Evolutionary conservation across 768 basidiomycete genomes (phyloP).

Genomic region (Basidioascus undulatus): DNA sequence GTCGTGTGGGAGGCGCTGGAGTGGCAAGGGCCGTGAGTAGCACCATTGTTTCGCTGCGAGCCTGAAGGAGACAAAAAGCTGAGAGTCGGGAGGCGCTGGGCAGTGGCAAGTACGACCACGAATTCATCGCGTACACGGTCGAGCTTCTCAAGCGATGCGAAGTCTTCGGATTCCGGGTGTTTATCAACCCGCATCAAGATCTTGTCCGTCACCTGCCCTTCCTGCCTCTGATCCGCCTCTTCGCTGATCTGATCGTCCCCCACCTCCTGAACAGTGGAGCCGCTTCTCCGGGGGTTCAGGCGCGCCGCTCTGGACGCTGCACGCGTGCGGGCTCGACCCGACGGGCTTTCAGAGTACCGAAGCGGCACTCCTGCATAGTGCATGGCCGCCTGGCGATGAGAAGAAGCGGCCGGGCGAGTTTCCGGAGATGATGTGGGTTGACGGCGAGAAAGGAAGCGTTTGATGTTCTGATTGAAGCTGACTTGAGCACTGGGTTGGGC

Average conservation of each 20-base stretch:
- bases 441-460: too few species aligned
- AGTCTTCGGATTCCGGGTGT: slow-evolving; percentile 71
- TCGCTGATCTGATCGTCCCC: neutral
- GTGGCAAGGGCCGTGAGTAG: slow-evolving; percentile 76
- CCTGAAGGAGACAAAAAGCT: neutral
- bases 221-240: neutral
- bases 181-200: slow-evolving; percentile 92
- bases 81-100: neutral
- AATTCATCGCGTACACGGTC: slow-evolving; percentile 79
- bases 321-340: slow-evolving; percentile 74
- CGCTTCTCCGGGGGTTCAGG: slow-evolving; percentile 87
- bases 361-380: slow-evolving; percentile 64
- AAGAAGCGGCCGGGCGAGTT: slow-evolving; percentile 42
- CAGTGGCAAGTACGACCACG: slow-evolving; percentile 71
- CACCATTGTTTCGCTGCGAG: neutral
- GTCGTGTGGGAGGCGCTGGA: slow-evolving; percentile 93
- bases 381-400: too few species aligned
- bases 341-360: slow-evolving; percentile 33
- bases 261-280: slow-evolving; percentile 59
- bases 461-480: too few species aligned
- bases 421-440: slow-evolving; percentile 91
- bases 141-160: slow-evolving; percentile 73
- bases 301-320: slow-evolving; percentile 79
- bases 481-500: too few species aligned
- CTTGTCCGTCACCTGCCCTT: slow-evolving; percentile 30